Base-by-base conservation (phyloP, 164 flowering plant species). In the Tetrastigma voinierianum region DNA sequence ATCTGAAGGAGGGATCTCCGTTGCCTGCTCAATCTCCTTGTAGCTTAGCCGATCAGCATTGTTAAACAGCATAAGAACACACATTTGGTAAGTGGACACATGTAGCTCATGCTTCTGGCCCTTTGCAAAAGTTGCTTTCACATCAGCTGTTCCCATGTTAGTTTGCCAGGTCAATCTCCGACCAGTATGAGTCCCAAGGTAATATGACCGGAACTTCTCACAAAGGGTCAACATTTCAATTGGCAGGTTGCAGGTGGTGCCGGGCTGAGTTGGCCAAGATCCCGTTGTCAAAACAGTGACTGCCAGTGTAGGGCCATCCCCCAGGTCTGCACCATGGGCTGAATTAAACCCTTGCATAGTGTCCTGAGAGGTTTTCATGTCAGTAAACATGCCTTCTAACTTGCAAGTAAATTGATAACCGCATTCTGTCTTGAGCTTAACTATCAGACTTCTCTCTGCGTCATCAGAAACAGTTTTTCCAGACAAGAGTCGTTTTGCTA, bases 21-120 rank as follows among this genome's bases (percentile, higher is more conserved):
- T 79, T 15, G 85, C 81, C 74, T 70, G 79, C 74, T 82, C 85
- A 51, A 82, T 79, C 70, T 79, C 85, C 62, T 67, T 75, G 60
- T 76, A 82, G 62, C 70, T 73, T 17, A 82, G 79, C 51, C 73
- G 64, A 17, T 82, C 85, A n/a, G 79, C 72, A 68, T 69, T 77
- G 57, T 82, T 82, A 53, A 82, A 82, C 51, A 82, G 67, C 83
- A 82, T 79, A 20, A 82, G 76, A 10, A 79, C 85, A 63, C 85
- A 82, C 83, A 82, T 82, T 55, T 82, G 85, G 70, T 85, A 89
- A 8, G 97, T 94, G 5, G 98, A 94, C 2, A 94, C 97, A 73
- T 89, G 89, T 67, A 94, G 71, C 71, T 94, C 98, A 67, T 94
- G 97, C 82, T 85, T 94, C 74, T 91, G 96, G 59, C 91, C 93